These are phyloP conservation scores for Bolboschoenus planiculmis DNA, from an alignment of 176 grass and related monocot species.

Conservation along the genomic window DNA sequence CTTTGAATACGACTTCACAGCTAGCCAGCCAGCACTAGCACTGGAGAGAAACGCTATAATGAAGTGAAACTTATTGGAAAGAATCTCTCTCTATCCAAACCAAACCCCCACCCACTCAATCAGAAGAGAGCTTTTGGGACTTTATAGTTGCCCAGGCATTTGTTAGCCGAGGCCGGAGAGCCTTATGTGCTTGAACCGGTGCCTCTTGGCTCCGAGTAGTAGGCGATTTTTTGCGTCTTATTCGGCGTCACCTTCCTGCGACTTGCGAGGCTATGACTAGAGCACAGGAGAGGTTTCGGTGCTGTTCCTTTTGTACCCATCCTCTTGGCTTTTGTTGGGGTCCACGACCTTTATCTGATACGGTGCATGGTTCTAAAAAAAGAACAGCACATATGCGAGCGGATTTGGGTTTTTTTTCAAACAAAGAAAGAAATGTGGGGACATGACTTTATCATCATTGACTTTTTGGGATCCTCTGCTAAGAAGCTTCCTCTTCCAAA, in stretches of 20 bases:
- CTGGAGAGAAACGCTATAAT: background rate
- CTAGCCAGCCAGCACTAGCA: too few relatives aligned
- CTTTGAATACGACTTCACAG: background rate
- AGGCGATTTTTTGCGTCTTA: conserved; percentile 37
- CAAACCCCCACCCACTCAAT: conserved; percentile 18
- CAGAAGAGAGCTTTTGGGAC: conserved; percentile 17
- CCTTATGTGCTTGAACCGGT: conserved; percentile 48
- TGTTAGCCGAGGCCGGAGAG: conserved; percentile 14
- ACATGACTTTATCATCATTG: background rate
- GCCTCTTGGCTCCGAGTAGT: conserved; percentile 38
- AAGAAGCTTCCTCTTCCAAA: background rate
- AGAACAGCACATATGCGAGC: background rate
- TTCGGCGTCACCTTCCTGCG: background rate
- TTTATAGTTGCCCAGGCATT: background rate
- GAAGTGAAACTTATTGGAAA: background rate
- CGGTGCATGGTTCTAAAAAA: too few relatives aligned
- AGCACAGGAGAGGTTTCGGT: conserved; percentile 32
- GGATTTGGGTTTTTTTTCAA: background rate
- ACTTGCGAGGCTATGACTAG: background rate
- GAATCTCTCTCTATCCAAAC: background rate
- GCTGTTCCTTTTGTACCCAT: conserved; percentile 28
- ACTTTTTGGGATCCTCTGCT: background rate
- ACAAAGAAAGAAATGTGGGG: background rate
- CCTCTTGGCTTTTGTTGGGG: conserved; percentile 27
- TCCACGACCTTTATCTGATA: background rate